Evolutionary conservation across 139 green algal genomes (phyloP), one percentile per base, ranked within the genome.

Genomic region (Chlamydomonas sp.): DNA sequence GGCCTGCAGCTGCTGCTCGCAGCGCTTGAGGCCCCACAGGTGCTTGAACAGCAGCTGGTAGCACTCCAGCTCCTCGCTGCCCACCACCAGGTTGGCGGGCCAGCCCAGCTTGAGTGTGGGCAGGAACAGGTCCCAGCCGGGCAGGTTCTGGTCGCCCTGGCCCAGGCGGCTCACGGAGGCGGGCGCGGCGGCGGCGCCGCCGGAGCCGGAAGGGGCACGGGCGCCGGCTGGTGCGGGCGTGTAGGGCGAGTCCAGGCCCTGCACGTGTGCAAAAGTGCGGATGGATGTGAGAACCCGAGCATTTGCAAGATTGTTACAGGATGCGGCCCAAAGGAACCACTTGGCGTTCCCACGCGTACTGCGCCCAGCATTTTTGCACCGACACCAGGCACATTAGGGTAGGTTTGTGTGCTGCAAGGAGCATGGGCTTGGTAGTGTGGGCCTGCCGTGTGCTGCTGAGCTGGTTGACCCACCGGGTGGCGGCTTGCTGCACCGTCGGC

Each of bases 1-100:
- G 20, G 78, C 83, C 18, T 87, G 89, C 69, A 99, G 93, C 90
- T 97, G 87, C n/a, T 93, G 88, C 92, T 99, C 97, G 67, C 94
- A 92, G 72, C 93, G 93, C 90, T 98, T 98, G 64, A 98, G 92
- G 61, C 92, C 89, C 79, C 98, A 96, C 31, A 99, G 88, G 87
- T 98, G 95, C 85, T 96, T 93, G 87, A 98, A 98, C 20, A 98
- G 88, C 58, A 98, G 90, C 87, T 99, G 97, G 93, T 99, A 99
- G 86, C 96, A 94, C n/a, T 91, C 89, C 68, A 98, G 88, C 78
- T 95, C 91, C 10, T 91, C 78, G 63, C 93, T 85, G n/a, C 91
- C 92, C 18, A 97, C 92, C 61, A 99, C 94, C 59, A 99, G 89
- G 16, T 78, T 95, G 64, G 97, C 72, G 0, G 97, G 97, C 97